Evolutionary conservation across 2,329 filamentous ascomycete genomes (phyloP).

Genomic region (Passalora sequoiae): DNA sequence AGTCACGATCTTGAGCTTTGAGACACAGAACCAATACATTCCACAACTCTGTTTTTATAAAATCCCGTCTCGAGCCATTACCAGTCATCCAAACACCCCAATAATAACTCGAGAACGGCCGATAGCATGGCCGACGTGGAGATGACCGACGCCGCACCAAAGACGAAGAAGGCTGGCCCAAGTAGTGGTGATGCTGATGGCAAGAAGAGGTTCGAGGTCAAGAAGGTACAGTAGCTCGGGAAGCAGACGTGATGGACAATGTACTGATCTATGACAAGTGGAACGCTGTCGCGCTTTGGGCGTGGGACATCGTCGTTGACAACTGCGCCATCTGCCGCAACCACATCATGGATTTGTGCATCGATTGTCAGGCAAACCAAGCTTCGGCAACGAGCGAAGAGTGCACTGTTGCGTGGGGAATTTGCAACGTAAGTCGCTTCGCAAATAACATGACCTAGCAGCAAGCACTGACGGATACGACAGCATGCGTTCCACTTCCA

Average conservation of each 20-base stretch:
- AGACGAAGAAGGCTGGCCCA: conserved; percentile 51
- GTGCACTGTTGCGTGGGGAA: conserved; percentile 98
- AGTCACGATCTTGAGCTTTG: no score
- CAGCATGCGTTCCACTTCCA: conserved; percentile 99
- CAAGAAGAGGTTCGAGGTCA: conserved; percentile 97
- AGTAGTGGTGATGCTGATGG: conserved; percentile 54
- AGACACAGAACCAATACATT: background rate
- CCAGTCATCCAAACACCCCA: background rate
- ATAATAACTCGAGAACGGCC: no score
- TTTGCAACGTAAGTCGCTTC: conserved; percentile 81
- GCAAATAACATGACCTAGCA: background rate
- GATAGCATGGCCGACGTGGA: conserved; percentile 82
- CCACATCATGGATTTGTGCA: conserved; percentile 99
- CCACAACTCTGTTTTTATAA: no score
- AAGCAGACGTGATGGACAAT: background rate
- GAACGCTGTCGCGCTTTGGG: conserved; percentile 98
- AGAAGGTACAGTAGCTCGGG: conserved; percentile 64
- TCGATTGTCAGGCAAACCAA: conserved; percentile 98
- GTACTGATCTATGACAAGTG: conserved; percentile 55
- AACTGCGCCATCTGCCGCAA: conserved; percentile 99
- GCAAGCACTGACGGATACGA: conserved; percentile 1
- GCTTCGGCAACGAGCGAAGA: conserved; percentile 95
- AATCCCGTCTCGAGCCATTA: no score
- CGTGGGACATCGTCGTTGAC: conserved; percentile 98
- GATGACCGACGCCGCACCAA: conserved; percentile 75